Base-by-base conservation (phyloP, 2,329 filamentous ascomycete species). In the Arthrobotrys iridis region DNA sequence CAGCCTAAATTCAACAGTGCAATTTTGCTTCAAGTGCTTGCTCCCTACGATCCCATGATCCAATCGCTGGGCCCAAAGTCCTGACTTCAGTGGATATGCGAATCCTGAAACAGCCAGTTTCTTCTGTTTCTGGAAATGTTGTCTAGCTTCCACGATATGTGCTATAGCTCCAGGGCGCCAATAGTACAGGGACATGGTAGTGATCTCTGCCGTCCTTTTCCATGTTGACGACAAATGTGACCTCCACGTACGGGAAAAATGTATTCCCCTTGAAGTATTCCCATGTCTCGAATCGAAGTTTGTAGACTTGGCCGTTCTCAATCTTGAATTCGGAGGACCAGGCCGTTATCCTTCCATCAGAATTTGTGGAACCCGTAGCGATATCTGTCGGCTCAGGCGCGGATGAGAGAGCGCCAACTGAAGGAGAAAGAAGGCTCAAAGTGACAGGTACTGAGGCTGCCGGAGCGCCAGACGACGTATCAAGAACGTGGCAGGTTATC, bases 401-500 rank as follows among this genome's bases (percentile, higher is more conserved):
- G 26, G 81, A 79, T 1, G 80, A 76, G 3, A 78, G 74, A 28
- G 77, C 77, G 62, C 78, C 77, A 57, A 77, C 57, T 41, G 50
- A 63, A 50, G 81, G 76, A 10, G 81, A 72, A 71, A 80, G 68
- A 43, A 70, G 77, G 28, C 66, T 73, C 20, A 93, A 87, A 64
- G 86, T 88, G 68, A 93, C 91, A 77, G 86, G 85, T 79, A 95
- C 87, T 77, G 85, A 84, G 67, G 85, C 82, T 13, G 88, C 92
- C 20, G 92, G 92, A 68, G 86, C 86, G 80, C 92, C 92, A 76
- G 87, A 84, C n/a, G 88, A 87, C 8, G 91, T 94, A 85, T 95
- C 91, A 81, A 95, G 91, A 82, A 93, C 88, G 85, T 95, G 92
- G 85, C 91, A 94, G 82, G 92, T 94, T 80, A 95, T 94, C 80